Conservation (phyloP, 352 stramenopile genomes). For the Pythium phragmitis region DNA sequence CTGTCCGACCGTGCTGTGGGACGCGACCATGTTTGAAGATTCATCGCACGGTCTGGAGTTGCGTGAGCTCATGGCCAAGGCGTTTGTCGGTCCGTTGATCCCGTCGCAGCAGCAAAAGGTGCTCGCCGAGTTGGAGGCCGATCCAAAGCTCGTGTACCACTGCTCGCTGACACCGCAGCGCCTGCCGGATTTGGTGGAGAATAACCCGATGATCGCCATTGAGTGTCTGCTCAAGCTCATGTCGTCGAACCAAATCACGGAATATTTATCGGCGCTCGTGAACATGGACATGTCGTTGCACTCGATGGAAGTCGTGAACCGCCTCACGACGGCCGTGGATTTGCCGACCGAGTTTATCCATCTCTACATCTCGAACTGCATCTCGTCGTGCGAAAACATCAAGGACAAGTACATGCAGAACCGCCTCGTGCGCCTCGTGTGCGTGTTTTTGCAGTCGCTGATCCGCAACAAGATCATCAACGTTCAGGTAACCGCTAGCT, state of each 20-base stretch:
- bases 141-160: constrained; percentile 91
- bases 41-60: constrained; percentile 83
- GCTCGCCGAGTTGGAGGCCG: constrained; percentile 83
- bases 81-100: constrained; percentile 88
- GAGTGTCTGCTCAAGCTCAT: constrained; percentile 94
- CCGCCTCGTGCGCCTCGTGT: constrained; percentile 96
- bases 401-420: constrained; percentile 99
- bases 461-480: constrained; percentile 99
- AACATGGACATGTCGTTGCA: constrained; percentile 99
- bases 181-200: constrained; percentile 96
- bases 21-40: constrained; percentile 86
- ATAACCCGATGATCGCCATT: constrained; percentile 98
- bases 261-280: constrained; percentile 96
- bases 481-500: constrained; percentile 78
- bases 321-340: constrained; percentile 89
- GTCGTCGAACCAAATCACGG: constrained; percentile 91
- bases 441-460: constrained; percentile 97
- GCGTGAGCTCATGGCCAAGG: constrained; percentile 88
- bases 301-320: constrained; percentile 98
- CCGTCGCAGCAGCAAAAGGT: constrained; percentile 90
- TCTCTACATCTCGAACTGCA: constrained; percentile 99
- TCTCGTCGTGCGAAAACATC: constrained; percentile 98
- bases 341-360: constrained; percentile 98
- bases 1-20: constrained; percentile 88
- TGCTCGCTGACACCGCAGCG: constrained; percentile 92